Evolutionary conservation across 148 eudicot genomes (phyloP).

Genomic region (Pharnaceum exiguum): DNA sequence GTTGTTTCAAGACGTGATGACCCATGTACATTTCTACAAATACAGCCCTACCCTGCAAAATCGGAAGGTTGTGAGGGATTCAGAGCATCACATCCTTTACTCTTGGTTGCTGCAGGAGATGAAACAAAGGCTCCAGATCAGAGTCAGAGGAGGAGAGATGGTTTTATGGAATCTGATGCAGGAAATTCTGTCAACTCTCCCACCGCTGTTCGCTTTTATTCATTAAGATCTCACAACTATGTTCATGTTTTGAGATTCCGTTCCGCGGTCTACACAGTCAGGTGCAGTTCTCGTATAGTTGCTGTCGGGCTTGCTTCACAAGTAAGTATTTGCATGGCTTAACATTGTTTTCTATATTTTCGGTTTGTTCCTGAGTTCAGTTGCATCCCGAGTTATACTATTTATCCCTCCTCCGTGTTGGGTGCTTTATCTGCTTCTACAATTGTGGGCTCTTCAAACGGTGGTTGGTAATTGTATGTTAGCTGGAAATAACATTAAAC

Average conservation of each 20-base stretch:
- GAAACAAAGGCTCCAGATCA: slow-evolving; percentile 52
- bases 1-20: slow-evolving; percentile 89
- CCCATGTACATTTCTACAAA: slow-evolving; percentile 84
- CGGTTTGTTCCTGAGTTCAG: neutral
- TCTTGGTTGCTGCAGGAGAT: slow-evolving; percentile 87
- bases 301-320: slow-evolving; percentile 93
- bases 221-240: slow-evolving; percentile 74
- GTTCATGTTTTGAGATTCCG: slow-evolving; percentile 81
- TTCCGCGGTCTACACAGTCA: slow-evolving; percentile 72
- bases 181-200: slow-evolving; percentile 52
- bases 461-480: too few relatives aligned
- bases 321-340: slow-evolving; percentile 39
- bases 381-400: neutral
- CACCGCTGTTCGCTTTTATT: slow-evolving; percentile 91
- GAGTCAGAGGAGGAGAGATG: slow-evolving; percentile 51
- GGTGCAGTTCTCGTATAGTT: slow-evolving; percentile 86
- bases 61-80: slow-evolving; percentile 54
- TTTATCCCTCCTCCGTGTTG: neutral
- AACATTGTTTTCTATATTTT: neutral
- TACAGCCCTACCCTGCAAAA: slow-evolving; percentile 69
- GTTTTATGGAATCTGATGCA: slow-evolving; percentile 44
- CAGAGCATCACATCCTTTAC: slow-evolving; percentile 66
- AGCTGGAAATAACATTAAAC: too few relatives aligned
- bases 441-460: neutral
- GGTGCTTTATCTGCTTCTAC: neutral